Evolutionary conservation across 768 basidiomycete species (phyloP).

Genomic region (Lactarius sp.): DNA sequence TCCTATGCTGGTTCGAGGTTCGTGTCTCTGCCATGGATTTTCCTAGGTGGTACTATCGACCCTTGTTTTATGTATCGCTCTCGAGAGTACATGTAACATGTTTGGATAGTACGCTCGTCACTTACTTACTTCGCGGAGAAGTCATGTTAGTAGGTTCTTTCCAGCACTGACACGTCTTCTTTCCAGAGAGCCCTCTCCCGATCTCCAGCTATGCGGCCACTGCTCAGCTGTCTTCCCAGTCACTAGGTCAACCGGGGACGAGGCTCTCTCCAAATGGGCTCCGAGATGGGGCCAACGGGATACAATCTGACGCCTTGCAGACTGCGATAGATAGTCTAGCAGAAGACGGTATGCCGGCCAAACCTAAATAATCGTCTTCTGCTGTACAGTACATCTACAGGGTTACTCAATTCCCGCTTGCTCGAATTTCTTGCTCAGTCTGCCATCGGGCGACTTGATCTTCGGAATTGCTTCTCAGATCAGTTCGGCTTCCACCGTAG

Average conservation of each 20-base stretch:
- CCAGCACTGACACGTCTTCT: neutral
- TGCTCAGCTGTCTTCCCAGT: neutral
- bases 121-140: neutral
- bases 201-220: neutral
- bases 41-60: too few species aligned
- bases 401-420: conserved; percentile 43
- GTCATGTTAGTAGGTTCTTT: neutral
- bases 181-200: neutral
- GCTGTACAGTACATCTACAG: conserved; percentile 32
- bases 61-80: neutral
- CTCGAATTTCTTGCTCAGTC: conserved; percentile 44
- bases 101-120: neutral
- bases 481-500: neutral
- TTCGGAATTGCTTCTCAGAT: conserved; percentile 40
- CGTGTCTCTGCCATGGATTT: neutral
- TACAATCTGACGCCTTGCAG: neutral
- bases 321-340: neutral
- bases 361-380: neutral
- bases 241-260: neutral
- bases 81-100: neutral
- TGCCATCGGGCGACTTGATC: conserved; percentile 40
- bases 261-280: neutral
- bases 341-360: neutral
- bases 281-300: neutral
- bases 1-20: neutral